These are phyloP conservation scores for Irpex sp. DNA, from an alignment of 1,284 basidiomycete species.

Conservation along the genomic window DNA sequence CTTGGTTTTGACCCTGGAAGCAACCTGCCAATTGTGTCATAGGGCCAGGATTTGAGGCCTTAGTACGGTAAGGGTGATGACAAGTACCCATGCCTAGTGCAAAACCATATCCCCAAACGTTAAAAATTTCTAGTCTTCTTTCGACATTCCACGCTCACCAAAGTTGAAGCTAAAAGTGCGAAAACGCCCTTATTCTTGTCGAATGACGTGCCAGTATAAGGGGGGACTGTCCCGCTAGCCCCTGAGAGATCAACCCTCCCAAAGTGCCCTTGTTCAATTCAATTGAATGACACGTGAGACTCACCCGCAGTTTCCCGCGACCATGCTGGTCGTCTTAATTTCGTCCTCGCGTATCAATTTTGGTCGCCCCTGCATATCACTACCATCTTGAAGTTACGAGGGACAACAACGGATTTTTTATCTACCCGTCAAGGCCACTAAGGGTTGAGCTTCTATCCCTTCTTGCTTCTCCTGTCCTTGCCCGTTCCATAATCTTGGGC, in stretches of 20 bases:
- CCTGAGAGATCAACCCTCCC: background rate
- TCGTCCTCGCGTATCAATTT: background rate
- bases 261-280: background rate
- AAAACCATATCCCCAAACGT: background rate
- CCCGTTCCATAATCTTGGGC: no score
- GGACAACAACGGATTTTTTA: background rate
- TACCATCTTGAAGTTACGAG: background rate
- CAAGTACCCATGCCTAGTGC: background rate
- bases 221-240: no score
- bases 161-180: background rate
- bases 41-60: no score
- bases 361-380: background rate
- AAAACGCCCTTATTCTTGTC: background rate
- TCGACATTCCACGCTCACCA: background rate
- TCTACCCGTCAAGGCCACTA: background rate
- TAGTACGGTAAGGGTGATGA: background rate
- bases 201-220: no score
- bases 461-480: no score
- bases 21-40: no score
- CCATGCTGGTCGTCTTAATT: background rate
- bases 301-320: background rate
- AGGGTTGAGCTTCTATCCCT: no score
- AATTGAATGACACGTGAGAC: background rate
- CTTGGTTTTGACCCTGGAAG: no score
- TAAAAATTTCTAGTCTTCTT: background rate